Evolutionary conservation across 2,329 filamentous ascomycete species (phyloP), one percentile per base, ranked within the genome.

Genomic region (Exophiala phaeomuriformis): DNA sequence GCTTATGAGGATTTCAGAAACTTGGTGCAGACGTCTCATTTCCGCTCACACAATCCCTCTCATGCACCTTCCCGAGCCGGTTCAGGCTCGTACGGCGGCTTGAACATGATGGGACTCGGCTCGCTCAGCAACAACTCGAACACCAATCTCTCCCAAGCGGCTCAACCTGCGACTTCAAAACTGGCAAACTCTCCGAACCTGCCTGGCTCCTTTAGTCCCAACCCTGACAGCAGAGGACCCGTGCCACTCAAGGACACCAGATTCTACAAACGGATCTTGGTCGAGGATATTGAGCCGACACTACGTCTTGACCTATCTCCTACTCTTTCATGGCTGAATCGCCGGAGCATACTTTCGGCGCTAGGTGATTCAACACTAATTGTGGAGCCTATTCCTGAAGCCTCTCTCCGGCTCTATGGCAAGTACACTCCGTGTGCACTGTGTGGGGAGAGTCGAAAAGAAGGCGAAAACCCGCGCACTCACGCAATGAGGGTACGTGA

Each of bases 251-350:
- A 93, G 66, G 93, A 97, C 52, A 88, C 86, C 30, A 88, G 86
- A 60, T 98, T 97, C 67, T 98, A 91, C 74, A 97, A 97, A 73
- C 84, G 93, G 44, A 84, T 84, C 4, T 71, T 97, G 29, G 78
- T 82, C 19, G 93, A 98, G 68, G 93, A 98, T 65, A 88, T 98
- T 52, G 93, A 98, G 67, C 93, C 93, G 0, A 95, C 93, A 0
- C 74, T 98, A 6, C 84, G 93, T 40, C 79, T 98, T 2, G 93
- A 98, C 68, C 79, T 83, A 2, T 90, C 93, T 0, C 93, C 93
- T 0, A 88, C 90, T 0, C 80, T 98, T 30, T 96, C 90, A 0
- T 98, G 93, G 89, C 79, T 98, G 44, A 90, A 88, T 46, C 85
- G 91, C 43, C 84, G 93, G 53, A 87, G 85, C 4, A 90, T 97